Conservation (phyloP, 75 land plant species). For the Chamaecyparis obtusa region DNA sequence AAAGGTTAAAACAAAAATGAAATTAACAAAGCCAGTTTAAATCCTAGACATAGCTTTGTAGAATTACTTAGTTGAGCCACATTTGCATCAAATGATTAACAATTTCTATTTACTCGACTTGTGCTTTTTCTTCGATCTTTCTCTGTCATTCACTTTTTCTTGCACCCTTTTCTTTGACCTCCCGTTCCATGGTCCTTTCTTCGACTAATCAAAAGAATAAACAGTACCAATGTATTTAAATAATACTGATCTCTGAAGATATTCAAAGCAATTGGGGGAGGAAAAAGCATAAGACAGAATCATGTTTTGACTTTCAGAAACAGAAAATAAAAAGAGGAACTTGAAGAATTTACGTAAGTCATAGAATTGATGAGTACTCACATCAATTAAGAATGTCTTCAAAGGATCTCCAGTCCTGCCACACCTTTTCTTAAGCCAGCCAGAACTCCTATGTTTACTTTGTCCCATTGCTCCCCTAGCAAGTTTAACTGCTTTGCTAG, state of each 20-base stretch:
- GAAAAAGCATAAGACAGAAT: background rate
- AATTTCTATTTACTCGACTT: conserved; percentile 5
- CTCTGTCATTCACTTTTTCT: conserved; percentile 1
- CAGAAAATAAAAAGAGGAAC: background rate
- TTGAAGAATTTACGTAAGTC: background rate
- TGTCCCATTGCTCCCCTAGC: conserved; percentile 87
- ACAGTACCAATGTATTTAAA: background rate
- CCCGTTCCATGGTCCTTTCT: conserved; percentile 3
- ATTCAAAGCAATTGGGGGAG: background rate
- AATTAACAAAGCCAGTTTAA: background rate
- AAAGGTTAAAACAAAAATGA: background rate
- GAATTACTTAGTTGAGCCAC: background rate
- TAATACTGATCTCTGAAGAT: background rate
- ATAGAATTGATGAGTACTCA: conserved; percentile 17
- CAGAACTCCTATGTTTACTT: background rate
- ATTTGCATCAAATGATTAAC: background rate
- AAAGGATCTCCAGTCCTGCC: conserved; percentile 59
- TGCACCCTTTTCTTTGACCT: background rate
- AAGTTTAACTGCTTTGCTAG: conserved; percentile 79
- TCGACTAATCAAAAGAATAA: conserved; percentile 3
- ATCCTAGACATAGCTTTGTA: background rate
- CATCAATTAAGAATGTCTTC: conserved; percentile 61
- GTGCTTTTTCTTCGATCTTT: conserved; percentile 3
- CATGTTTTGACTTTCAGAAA: background rate
- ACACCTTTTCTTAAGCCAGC: conserved; percentile 28